A percentile compares a stretch with the other conserved stretches of the same genome.
These are phyloP conservation scores for Saccharomyces kudriavzevii DNA, from an alignment of 805 yeast genomes.

Conservation along the genomic window DNA sequence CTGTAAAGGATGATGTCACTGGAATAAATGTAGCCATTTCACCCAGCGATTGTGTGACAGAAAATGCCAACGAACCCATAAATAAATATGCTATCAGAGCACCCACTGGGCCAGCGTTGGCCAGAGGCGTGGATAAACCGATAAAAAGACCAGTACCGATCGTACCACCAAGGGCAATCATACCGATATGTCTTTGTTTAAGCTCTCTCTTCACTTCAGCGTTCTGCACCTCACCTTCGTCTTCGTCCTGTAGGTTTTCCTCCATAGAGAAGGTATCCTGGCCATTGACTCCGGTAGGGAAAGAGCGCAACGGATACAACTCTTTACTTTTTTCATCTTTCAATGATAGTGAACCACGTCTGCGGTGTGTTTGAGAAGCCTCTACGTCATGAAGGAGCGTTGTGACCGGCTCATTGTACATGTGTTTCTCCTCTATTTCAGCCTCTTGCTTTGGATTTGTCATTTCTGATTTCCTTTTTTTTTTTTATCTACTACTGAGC, in stretches of 20 bases:
- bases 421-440: background rate
- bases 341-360: background rate
- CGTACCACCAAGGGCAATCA: slow-evolving; percentile 76
- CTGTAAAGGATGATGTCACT: slow-evolving; percentile 57
- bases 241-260: slow-evolving; percentile 5
- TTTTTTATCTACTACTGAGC: background rate
- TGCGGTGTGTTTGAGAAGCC: background rate
- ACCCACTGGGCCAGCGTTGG: slow-evolving; percentile 60
- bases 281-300: background rate
- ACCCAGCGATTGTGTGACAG: slow-evolving; percentile 64
- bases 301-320: background rate
- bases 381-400: background rate
- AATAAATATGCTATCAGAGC: slow-evolving; percentile 56
- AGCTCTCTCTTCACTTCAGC: slow-evolving; percentile 49
- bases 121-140: slow-evolving; percentile 49
- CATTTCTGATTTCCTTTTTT: background rate
- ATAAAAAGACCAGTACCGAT: slow-evolving; percentile 74
- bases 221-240: slow-evolving; percentile 24
- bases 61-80: slow-evolving; percentile 57
- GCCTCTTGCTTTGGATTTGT: background rate
- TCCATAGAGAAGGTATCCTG: background rate
- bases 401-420: background rate
- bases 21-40: slow-evolving; percentile 79
- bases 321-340: background rate
- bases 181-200: slow-evolving; percentile 59